Conservation (phyloP, 2,329 filamentous ascomycete genomes). For the Trichoderma sp. region DNA sequence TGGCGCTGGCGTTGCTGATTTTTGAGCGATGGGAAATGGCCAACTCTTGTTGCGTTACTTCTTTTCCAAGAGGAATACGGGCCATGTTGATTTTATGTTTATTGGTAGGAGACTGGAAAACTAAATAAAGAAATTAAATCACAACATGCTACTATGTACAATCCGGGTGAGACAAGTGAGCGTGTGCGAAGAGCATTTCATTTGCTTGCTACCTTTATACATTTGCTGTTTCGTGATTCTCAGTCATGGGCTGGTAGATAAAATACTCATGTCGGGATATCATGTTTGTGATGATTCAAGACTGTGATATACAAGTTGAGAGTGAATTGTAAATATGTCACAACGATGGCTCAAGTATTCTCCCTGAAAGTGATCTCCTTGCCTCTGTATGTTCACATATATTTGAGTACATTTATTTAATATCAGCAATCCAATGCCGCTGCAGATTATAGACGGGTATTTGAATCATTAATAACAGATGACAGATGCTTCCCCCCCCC, state of each 20-base stretch:
- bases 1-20: conserved; percentile 23
- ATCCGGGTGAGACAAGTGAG: neutral
- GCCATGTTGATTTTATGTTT: conserved; percentile 1
- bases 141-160: neutral
- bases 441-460: neutral
- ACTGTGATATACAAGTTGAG: no score
- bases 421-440: neutral
- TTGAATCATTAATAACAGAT: neutral
- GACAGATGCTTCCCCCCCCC: neutral
- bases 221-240: neutral
- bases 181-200: neutral
- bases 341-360: neutral
- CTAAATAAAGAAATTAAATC: conserved; percentile 7
- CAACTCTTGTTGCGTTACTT: neutral
- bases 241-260: no score
- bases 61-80: neutral
- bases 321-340: neutral
- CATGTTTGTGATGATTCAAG: no score
- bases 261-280: no score
- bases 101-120: neutral
- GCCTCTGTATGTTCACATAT: neutral
- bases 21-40: conserved; percentile 14
- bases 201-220: neutral
- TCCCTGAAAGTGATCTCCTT: neutral
- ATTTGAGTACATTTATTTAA: neutral